Percentiles rank a stretch among this genome's conserved stretches.
phyloP scores from a whole-genome alignment of 345 rosid species.

The Moringa oleifera region DNA sequence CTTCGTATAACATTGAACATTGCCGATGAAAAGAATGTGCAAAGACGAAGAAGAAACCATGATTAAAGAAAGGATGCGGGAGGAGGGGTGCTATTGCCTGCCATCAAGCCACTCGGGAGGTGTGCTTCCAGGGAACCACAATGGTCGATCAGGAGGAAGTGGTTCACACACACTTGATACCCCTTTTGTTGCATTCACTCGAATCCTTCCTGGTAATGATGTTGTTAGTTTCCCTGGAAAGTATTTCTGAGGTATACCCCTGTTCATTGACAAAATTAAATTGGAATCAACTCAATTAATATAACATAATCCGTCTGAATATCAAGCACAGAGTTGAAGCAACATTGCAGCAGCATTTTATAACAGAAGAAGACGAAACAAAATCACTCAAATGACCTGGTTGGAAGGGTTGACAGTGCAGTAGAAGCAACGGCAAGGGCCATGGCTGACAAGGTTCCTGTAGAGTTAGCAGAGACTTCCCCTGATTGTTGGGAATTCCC shows the following conservation, averaged over 20 bases:
- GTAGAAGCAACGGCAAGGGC: constrained; percentile 32
- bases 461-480: background rate
- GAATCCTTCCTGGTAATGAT: constrained; percentile 5
- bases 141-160: constrained; percentile 89
- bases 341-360: too few species aligned
- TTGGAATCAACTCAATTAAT: background rate
- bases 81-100: too few species aligned
- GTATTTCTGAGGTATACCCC: constrained; percentile 14
- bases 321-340: too few species aligned
- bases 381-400: constrained; percentile 18
- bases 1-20: too few species aligned
- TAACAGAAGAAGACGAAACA: background rate
- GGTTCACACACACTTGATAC: constrained; percentile 85
- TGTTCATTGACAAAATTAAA: background rate
- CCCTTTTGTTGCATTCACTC: constrained; percentile 59
- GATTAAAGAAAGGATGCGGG: too few species aligned
- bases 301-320: too few species aligned
- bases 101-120: constrained; percentile 97
- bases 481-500: too few species aligned
- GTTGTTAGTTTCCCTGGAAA: constrained; percentile 7
- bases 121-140: constrained; percentile 90
- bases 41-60: too few species aligned
- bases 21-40: too few species aligned
- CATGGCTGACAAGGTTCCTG: constrained; percentile 23
- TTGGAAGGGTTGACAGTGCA: constrained; percentile 22